Evolutionary conservation across 116 monocot genomes (phyloP).

Genomic region (Zostera marina): DNA sequence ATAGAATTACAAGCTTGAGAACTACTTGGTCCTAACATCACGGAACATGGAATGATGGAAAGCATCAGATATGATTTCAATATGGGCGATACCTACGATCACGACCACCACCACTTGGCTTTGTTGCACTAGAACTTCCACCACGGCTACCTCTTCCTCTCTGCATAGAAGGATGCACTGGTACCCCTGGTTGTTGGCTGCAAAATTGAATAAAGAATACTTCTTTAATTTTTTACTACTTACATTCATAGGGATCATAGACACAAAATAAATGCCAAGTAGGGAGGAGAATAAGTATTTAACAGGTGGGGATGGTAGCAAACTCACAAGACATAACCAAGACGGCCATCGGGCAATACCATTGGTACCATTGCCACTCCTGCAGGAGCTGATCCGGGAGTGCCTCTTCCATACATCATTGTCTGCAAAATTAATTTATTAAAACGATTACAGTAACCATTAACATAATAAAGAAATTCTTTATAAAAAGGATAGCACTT

Average conservation of each 20-base stretch:
- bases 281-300: neutral
- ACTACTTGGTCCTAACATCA: too few species aligned
- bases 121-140: slow-evolving; percentile 8
- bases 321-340: slow-evolving; percentile 79
- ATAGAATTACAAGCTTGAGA: too few species aligned
- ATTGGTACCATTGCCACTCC: slow-evolving; percentile 89
- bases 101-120: slow-evolving; percentile 8
- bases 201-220: neutral
- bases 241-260: neutral
- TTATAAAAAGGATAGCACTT: neutral
- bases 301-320: neutral
- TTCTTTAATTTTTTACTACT: neutral
- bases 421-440: slow-evolving; percentile 24
- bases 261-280: neutral
- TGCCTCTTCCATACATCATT: slow-evolving; percentile 40
- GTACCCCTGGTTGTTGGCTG: slow-evolving; percentile 41
- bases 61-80: slow-evolving; percentile 5
- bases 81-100: slow-evolving; percentile 31
- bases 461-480: neutral
- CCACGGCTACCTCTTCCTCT: slow-evolving; percentile 4
- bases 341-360: slow-evolving; percentile 78
- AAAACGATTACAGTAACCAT: too few species aligned
- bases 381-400: slow-evolving; percentile 13
- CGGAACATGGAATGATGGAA: too few species aligned
- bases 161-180: slow-evolving; percentile 1